Evolutionary conservation across 257 asterid species (phyloP), one percentile per base, ranked within the genome.

Genomic region (Nicotiana tabacum): DNA sequence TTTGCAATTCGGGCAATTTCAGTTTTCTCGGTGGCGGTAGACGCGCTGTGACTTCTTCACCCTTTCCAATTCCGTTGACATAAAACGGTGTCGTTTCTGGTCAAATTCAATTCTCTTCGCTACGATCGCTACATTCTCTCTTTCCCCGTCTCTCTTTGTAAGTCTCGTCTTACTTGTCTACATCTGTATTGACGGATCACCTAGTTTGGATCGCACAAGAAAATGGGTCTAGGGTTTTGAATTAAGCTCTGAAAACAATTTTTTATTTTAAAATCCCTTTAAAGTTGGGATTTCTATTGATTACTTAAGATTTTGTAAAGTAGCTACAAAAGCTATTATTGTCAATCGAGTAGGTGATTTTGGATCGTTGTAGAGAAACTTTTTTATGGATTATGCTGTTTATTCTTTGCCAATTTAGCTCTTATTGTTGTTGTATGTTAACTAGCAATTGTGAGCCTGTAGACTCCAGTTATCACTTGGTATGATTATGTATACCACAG

Each of bases 91-190:
- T 18, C 32, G 55, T 37, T 68, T 68, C 30, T 9, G 4, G 18
- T 68, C 77, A 68, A 68, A 17, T 68, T 68, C 55, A 68, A 10
- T 67, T 67, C 77, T 67, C 53, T 67, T 67, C 8, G 77, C 51
- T 67, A 17, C 3, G 51, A 67, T 67, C 76, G 51, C 77, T 1
- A 35, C 77, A 35, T 35, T 35, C 55, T 68, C 77, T 67, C 65
- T 18, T 29, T 58, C 65, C 3, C 29, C 4, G 2, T 2, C 65
- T 58, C 55, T 68, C 77, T 68, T 35, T 68, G 77, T 68, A 68
- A 18, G 55, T 68, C 10, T 68, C 77, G 17, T 46, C 30, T 68
- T 68, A 12, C 30, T 68, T 39, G 24, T 72, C 79, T 24, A 46
- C 8, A 46, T 72, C 37, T 72, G 2, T 46, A 46, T 72, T 12